Conservation (phyloP, 345 rosid genomes). For the Noccaea bulbosa region DNA sequence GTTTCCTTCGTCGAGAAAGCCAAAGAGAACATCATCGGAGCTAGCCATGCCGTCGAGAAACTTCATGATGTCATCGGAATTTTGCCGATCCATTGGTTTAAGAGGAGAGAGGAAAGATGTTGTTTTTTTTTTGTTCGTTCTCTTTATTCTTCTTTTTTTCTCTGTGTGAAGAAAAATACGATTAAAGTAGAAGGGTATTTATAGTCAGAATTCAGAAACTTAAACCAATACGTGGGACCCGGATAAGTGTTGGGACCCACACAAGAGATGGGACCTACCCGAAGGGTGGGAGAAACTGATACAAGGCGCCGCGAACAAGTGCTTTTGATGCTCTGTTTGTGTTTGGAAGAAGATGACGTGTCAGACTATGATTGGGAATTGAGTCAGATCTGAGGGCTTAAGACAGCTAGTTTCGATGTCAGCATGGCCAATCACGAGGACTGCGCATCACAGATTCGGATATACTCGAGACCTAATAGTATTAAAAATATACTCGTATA, state of each 20-base stretch:
- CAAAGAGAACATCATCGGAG: conserved; percentile 65
- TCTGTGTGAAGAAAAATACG: conserved; percentile 5
- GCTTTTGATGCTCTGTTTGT: conserved; percentile 18
- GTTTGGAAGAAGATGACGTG: conserved; percentile 45
- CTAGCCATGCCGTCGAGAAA: conserved; percentile 62
- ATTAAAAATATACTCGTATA: not conserved
- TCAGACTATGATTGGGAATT: conserved; percentile 19
- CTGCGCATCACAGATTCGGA: conserved; percentile 42
- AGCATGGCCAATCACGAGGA: conserved; percentile 43
- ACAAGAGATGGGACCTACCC: conserved; percentile 34
- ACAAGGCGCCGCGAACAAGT: conserved; percentile 62
- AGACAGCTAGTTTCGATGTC: conserved; percentile 58
- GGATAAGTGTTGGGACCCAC: conserved; percentile 10
- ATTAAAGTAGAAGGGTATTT: conserved; percentile 20
- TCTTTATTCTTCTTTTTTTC: not conserved
- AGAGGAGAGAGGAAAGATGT: not conserved
- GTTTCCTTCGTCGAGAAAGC: conserved; percentile 53
- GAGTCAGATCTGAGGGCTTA: conserved; percentile 1
- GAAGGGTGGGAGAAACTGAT: conserved; percentile 49
- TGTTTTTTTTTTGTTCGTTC: not conserved
- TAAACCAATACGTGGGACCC: conserved; percentile 11
- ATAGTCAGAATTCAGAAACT: conserved; percentile 34
- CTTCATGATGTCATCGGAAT: conserved; percentile 53
- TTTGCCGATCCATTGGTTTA: conserved; percentile 39
- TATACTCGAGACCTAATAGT: conserved; percentile 49